phyloP scores from a whole-genome alignment of 2,329 filamentous ascomycete genomes.

The Anisogramma anomala region DNA sequence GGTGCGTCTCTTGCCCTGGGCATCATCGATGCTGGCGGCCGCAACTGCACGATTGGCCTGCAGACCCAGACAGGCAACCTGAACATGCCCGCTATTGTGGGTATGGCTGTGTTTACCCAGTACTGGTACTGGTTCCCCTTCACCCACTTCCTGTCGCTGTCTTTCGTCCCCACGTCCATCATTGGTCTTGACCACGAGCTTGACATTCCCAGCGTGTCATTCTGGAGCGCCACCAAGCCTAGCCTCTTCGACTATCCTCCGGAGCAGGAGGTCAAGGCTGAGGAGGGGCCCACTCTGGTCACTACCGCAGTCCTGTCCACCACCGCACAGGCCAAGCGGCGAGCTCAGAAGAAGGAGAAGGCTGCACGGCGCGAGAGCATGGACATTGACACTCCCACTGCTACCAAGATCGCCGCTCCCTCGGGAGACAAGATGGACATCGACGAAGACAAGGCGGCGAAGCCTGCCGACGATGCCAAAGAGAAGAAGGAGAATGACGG shows the following conservation, averaged over 20 bases:
- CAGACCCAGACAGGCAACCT: constrained; percentile 97
- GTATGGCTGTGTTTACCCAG: constrained; percentile 95
- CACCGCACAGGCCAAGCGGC: constrained; percentile 89
- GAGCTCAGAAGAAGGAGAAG: constrained; percentile 87
- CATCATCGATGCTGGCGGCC: constrained; percentile 94
- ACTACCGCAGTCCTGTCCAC: constrained; percentile 94
- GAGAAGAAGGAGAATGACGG: constrained; percentile 50
- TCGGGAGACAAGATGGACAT: constrained; percentile 80
- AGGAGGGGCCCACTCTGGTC: constrained; percentile 86
- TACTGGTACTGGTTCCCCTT: constrained; percentile 99
- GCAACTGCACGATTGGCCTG: constrained; percentile 95
- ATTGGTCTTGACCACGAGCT: constrained; percentile 91
- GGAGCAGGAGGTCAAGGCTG: constrained; percentile 87
- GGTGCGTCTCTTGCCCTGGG: constrained; percentile 87
- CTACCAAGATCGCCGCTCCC: constrained; percentile 43
- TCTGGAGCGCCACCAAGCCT: constrained; percentile 86
- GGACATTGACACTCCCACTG: constrained; percentile 78
- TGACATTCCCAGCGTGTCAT: constrained; percentile 87
- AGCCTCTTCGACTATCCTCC: constrained; percentile 97
- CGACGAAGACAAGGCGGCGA: constrained; percentile 51
- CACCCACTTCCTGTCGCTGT: constrained; percentile 90
- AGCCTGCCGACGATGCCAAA: constrained; percentile 37
- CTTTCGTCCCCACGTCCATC: constrained; percentile 92
- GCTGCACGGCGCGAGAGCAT: constrained; percentile 85
- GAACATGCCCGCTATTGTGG: constrained; percentile 96